Conservation (phyloP, 805 yeast genomes). For the Ogataea saltuana region DNA sequence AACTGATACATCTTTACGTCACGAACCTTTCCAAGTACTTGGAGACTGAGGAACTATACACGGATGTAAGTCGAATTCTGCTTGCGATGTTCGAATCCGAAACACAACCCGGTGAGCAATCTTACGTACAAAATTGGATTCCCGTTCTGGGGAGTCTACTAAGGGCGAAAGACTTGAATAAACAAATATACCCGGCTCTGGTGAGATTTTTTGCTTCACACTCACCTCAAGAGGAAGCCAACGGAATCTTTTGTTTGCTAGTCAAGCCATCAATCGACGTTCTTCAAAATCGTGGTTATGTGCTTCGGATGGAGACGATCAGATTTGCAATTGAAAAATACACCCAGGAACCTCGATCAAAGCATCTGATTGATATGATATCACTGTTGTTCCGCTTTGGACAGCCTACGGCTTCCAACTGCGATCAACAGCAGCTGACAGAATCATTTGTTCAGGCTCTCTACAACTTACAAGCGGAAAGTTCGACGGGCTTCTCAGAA, state of each 20-base stretch:
- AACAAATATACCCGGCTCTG: background rate
- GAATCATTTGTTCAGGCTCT: conserved; percentile 20
- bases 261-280: conserved; percentile 4
- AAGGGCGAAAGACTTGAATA: background rate
- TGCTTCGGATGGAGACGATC: background rate
- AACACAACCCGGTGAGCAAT: conserved; percentile 1
- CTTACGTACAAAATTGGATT: conserved; percentile 21
- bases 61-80: conserved; percentile 34
- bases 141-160: conserved; percentile 24
- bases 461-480: conserved; percentile 20
- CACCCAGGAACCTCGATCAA: background rate
- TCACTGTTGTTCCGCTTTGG: conserved; percentile 15
- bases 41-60: conserved; percentile 14
- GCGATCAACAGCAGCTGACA: background rate
- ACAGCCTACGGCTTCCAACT: background rate
- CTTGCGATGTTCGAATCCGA: conserved; percentile 17
- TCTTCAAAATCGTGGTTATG: background rate
- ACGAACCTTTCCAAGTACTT: conserved; percentile 30
- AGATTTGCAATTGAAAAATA: background rate
- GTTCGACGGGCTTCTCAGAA: conserved; percentile 10
- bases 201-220: conserved; percentile 4
- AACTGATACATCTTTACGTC: conserved; percentile 26
- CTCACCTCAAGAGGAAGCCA: background rate
- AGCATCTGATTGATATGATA: conserved; percentile 11
- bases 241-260: background rate